A percentile compares a stretch with the other conserved stretches of the same genome.
phyloP scores from a whole-genome alignment of 2,329 filamentous ascomycete genomes.

The Arthrobotrys iridis region DNA sequence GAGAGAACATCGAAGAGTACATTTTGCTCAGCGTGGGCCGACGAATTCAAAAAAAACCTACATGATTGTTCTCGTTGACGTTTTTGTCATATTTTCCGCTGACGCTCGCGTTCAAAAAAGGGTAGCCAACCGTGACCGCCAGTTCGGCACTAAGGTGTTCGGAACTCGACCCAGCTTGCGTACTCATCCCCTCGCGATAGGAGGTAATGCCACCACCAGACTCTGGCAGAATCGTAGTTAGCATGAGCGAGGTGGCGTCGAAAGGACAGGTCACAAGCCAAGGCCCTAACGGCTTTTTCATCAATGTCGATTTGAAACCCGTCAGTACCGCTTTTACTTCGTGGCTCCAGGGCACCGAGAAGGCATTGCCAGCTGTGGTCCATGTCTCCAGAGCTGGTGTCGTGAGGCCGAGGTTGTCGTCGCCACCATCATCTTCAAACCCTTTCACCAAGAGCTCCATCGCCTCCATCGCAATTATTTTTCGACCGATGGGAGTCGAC shows the following conservation, averaged over 20 bases:
- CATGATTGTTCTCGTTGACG: neutral
- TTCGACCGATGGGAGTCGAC: too few species aligned
- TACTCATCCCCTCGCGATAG: neutral
- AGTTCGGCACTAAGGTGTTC: conserved; percentile 7
- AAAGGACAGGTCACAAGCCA: conserved; percentile 3
- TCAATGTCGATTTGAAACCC: neutral
- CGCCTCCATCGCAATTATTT: too few species aligned
- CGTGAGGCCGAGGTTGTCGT: neutral
- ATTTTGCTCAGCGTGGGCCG: neutral
- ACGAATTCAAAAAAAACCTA: neutral
- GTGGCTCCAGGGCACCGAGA: neutral
- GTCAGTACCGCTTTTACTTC: neutral
- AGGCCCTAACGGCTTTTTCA: neutral
- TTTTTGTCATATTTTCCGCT: neutral
- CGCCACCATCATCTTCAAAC: neutral
- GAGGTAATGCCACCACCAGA: neutral
- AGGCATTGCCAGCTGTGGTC: neutral
- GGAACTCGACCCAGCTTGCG: neutral
- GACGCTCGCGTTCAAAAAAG: neutral
- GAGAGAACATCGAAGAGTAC: neutral
- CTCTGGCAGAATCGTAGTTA: neutral
- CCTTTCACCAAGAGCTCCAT: neutral
- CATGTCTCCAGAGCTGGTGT: neutral
- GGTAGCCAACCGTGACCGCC: conserved; percentile 1
- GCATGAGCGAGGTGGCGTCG: neutral